Base-by-base conservation (phyloP, 169 alveolate species). In the Eimeria brunetti region DNA sequence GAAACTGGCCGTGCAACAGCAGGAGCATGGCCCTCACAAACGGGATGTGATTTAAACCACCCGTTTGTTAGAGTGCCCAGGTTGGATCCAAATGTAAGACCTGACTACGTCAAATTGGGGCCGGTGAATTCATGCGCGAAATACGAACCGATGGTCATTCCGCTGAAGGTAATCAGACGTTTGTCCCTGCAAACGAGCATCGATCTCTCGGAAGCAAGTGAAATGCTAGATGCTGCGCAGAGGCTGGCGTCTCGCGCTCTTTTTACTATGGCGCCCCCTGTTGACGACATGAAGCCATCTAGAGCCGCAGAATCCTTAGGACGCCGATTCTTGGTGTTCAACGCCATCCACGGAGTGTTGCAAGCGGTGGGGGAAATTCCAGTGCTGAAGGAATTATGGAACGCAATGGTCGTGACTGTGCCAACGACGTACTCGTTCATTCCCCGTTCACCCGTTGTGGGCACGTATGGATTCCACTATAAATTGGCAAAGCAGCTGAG, bases 271-370 rank as follows among this genome's bases (percentile, higher is more conserved):
- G 38, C 62, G 38, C 38, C 36, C 41, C 22, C 86, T 8, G 86
- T 76, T 44, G 56, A 41, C 9, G 5, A 8, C 5, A 9, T 46
- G 38, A 76, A 16, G 86, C 86, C 86, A 12, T 41, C 86, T 76
- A 49, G 14, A 44, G 86, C 86, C 38, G 86, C 22, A 27, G 60
- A 46, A 76, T 41, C 86, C 38, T 46, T 76, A 18, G 86, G 86
- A 24, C 86, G 86, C 44, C 86, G 86, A 3, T 76, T 76, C 38
- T n/a, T 76, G 86, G 86, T 24, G 20, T 76, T 76, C 41, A 76
- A 44, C 44, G 86, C 86, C 11, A 0, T 76, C 41, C 44, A 76
- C 44, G 33, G 27, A 44, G 86, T n/a, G 20, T 27, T 76, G 62
- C 56, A n/a, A 0, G 86, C 44, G 86, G 1, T 76, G 41, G 62